Evolutionary conservation across 2,329 filamentous ascomycete genomes (phyloP).

Genomic region (Epichloe amarillans): DNA sequence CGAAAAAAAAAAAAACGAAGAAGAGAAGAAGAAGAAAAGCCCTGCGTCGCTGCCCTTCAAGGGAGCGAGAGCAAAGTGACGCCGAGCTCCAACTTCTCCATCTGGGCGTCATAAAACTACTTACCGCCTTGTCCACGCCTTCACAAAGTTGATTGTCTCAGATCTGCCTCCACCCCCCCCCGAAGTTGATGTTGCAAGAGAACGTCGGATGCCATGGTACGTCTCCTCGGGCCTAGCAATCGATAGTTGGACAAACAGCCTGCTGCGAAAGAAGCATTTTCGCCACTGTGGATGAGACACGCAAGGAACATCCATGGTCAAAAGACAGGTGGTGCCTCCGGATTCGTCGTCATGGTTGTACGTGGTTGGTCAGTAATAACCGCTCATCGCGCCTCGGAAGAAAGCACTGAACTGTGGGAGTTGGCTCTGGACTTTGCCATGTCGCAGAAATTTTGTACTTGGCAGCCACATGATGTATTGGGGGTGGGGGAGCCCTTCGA

Average conservation of each 20-base stretch:
- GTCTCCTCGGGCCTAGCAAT: background rate
- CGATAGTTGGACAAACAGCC: background rate
- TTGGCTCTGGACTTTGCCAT: background rate
- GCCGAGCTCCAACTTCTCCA: too few relatives aligned
- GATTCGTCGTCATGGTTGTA: background rate
- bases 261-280: background rate
- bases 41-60: too few relatives aligned
- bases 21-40: too few relatives aligned
- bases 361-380: too few relatives aligned
- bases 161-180: background rate
- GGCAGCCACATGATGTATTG: background rate
- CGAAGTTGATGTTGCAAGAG: background rate
- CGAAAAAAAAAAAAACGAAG: too few relatives aligned
- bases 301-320: constrained; percentile 5
- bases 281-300: background rate
- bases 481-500: background rate
- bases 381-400: too few relatives aligned
- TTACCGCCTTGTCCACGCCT: too few relatives aligned
- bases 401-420: background rate
- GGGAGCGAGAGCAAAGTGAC: too few relatives aligned
- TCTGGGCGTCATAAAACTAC: too few relatives aligned
- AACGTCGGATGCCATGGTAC: background rate
- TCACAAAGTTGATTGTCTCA: too few relatives aligned
- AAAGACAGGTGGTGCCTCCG: background rate
- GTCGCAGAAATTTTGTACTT: background rate